Evolutionary conservation across 2,329 filamentous ascomycete species (phyloP).

Genomic region (Kalmusia sp.): DNA sequence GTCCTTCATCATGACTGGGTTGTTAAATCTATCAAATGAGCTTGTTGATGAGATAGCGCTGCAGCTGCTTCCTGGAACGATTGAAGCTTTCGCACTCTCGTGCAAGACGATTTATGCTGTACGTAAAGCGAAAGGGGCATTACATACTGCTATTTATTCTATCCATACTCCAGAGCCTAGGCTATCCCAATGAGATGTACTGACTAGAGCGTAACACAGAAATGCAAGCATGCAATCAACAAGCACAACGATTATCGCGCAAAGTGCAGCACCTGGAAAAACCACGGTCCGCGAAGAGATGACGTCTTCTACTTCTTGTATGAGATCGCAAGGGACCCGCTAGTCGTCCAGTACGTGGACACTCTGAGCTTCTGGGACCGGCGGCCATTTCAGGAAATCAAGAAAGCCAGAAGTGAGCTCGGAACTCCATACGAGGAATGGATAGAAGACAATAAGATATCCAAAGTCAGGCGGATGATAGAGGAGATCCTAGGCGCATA

Average conservation of each 20-base stretch:
- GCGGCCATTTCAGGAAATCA: neutral
- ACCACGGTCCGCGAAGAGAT: neutral
- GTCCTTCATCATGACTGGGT: neutral
- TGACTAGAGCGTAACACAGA: no score
- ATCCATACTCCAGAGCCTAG: no score
- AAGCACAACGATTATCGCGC: slow-evolving; percentile 1
- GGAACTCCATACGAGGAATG: neutral
- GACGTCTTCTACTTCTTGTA: neutral
- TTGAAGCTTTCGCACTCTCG: neutral
- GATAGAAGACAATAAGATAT: neutral
- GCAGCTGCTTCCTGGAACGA: neutral
- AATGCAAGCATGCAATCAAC: neutral
- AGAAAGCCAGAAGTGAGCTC: neutral
- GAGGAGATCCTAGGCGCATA: neutral
- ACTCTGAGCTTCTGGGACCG: neutral
- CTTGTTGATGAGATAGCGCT: neutral
- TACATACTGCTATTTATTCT: no score
- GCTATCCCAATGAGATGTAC: no score
- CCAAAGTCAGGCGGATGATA: neutral
- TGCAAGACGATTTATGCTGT: neutral
- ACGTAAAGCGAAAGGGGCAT: no score
- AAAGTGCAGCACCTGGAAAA: neutral
- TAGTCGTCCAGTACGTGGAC: neutral
- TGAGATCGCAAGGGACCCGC: neutral
- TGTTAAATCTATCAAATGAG: neutral